A percentile compares a stretch with the other conserved stretches of the same genome.
Evolutionary conservation across 2,329 filamentous ascomycete genomes (phyloP).

Genomic region (Apiospora arundinis): DNA sequence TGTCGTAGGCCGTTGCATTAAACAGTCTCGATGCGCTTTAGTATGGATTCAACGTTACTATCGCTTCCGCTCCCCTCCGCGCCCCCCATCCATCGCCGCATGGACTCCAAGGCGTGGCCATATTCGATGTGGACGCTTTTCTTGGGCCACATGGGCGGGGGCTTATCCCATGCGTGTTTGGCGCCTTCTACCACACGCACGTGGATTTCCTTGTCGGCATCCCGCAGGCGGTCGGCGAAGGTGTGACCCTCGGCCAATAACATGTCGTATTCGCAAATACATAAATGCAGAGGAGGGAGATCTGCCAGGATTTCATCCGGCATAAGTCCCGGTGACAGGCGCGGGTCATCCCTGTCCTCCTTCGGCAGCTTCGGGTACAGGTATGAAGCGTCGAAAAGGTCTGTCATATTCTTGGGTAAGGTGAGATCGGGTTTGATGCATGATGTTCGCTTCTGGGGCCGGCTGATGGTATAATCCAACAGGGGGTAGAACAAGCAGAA

Average conservation of each 20-base stretch:
- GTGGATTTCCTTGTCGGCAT: slow-evolving; percentile 40
- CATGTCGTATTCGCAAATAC: slow-evolving; percentile 41
- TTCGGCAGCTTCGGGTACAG: slow-evolving; percentile 55
- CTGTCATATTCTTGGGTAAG: slow-evolving; percentile 61
- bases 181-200: slow-evolving; percentile 53
- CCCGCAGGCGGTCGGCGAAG: slow-evolving; percentile 32
- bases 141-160: slow-evolving; percentile 51
- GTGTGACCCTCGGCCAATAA: slow-evolving; percentile 36
- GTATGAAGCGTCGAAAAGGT: slow-evolving; percentile 68
- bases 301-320: slow-evolving; percentile 31
- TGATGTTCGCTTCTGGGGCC: slow-evolving; percentile 59
- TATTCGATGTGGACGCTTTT: slow-evolving; percentile 54
- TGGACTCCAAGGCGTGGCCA: slow-evolving; percentile 47
- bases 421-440: slow-evolving; percentile 63
- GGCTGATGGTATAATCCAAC: slow-evolving; percentile 64
- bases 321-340: slow-evolving; percentile 55
- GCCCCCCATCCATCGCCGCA: slow-evolving; percentile 45
- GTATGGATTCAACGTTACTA: neutral
- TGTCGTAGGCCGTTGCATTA: slow-evolving; percentile 8
- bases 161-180: slow-evolving; percentile 57
- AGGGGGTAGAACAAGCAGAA: slow-evolving; percentile 66
- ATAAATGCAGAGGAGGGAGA: slow-evolving; percentile 36
- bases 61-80: slow-evolving; percentile 7
- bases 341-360: slow-evolving; percentile 54
- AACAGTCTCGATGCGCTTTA: slow-evolving; percentile 13